Evolutionary conservation across 208 protist species (phyloP).

Genomic region (Trypanosoma boissoni): DNA sequence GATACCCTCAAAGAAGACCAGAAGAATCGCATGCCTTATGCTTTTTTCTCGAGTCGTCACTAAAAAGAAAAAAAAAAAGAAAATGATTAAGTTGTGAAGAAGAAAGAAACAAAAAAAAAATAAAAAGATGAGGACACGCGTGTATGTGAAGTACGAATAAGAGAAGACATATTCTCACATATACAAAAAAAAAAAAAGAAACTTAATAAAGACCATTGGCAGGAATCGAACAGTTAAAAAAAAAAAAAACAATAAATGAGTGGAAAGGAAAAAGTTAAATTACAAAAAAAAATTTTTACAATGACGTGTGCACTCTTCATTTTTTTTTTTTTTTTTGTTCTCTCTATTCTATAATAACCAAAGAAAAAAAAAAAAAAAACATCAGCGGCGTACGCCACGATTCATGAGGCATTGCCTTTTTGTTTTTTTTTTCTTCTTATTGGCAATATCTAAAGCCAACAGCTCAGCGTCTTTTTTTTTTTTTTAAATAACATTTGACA

Average conservation of each 20-base stretch:
- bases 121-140: neutral
- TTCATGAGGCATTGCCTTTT: no score
- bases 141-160: neutral
- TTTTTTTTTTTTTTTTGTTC: slow-evolving; percentile 1
- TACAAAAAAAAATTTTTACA: neutral
- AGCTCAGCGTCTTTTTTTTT: no score
- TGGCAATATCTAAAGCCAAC: no score
- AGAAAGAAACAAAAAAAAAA: slow-evolving; percentile 13
- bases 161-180: slow-evolving; percentile 2
- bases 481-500: neutral
- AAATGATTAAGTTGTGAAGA: slow-evolving; percentile 1
- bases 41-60: no score
- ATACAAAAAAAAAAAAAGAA: neutral
- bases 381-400: no score
- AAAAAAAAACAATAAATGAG: slow-evolving; percentile 2
- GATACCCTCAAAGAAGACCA: neutral
- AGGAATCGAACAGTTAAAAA: neutral
- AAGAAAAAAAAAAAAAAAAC: neutral
- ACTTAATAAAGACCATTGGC: neutral
- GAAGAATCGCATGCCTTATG: no score
- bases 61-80: slow-evolving; percentile 2
- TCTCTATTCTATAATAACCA: neutral
- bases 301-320: neutral
- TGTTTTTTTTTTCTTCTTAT: no score
- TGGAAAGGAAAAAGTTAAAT: neutral